phyloP scores from a whole-genome alignment of 331 rosid species.

The Malus hybrid region DNA sequence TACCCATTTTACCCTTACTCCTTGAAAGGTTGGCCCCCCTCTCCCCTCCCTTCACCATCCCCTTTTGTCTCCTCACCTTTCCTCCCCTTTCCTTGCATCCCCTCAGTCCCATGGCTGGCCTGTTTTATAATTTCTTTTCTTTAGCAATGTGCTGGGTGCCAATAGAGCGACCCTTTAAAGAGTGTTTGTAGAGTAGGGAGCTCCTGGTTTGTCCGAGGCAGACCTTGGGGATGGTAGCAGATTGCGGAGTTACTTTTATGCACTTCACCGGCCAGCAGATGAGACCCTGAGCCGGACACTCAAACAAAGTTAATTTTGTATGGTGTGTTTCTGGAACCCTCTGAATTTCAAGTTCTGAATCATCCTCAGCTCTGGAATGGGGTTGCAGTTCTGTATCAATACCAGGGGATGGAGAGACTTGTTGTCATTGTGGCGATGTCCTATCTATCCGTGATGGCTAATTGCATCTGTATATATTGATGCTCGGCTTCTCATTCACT shows the following conservation, averaged over 20 bases:
- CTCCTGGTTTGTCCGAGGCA: not conserved
- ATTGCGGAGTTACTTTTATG: not conserved
- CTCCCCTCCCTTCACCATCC: not conserved
- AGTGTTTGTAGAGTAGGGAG: not conserved
- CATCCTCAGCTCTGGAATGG: not conserved
- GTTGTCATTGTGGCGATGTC: not conserved
- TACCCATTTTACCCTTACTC: not conserved
- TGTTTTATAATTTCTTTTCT: not conserved
- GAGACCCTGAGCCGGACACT: not conserved
- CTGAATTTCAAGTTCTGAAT: not conserved
- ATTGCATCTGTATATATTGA: constrained; percentile 14
- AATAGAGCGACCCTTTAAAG: not conserved
- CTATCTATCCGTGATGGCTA: not conserved
- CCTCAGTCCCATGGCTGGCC: not conserved
- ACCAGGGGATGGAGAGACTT: not conserved
- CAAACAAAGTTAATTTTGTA: not conserved
- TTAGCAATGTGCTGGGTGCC: constrained; percentile 6
- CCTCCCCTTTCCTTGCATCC: not conserved
- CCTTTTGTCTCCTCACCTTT: not conserved
- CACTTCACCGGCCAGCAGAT: not conserved
- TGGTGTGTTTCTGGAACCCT: not conserved
- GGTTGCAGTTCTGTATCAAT: constrained; percentile 4
- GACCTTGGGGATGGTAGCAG: not conserved
- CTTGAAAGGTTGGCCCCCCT: not conserved
- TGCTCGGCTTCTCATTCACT: not conserved